Percentiles rank a stretch among this genome's conserved stretches.
Evolutionary conservation across 768 basidiomycete genomes (phyloP).

Genomic region (Serendipita sp.): DNA sequence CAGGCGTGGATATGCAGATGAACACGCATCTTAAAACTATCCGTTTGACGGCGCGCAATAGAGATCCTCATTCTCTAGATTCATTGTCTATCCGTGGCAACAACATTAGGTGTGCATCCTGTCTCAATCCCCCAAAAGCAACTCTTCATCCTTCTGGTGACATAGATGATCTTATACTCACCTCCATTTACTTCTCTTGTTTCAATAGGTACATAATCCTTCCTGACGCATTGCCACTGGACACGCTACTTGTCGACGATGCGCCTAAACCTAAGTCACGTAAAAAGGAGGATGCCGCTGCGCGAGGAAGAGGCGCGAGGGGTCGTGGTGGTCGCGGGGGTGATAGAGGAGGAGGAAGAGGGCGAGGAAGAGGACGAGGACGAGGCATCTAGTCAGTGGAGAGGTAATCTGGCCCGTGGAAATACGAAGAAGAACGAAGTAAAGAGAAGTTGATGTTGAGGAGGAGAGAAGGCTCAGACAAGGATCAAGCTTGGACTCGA

Average conservation of each 20-base stretch:
- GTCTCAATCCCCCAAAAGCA: too few relatives aligned
- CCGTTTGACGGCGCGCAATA: slow-evolving; percentile 86
- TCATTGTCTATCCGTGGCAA: slow-evolving; percentile 89
- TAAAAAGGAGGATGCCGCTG: slow-evolving; percentile 61
- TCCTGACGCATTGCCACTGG: slow-evolving; percentile 92
- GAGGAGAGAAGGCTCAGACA: too few relatives aligned
- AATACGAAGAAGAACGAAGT: too few relatives aligned
- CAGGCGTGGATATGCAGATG: slow-evolving; percentile 99
- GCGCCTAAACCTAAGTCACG: slow-evolving; percentile 88
- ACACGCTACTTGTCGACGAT: slow-evolving; percentile 94
- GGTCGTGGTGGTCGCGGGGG: slow-evolving; percentile 39
- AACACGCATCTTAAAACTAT: slow-evolving; percentile 97
- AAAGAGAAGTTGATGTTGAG: too few relatives aligned
- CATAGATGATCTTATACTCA: not conserved
- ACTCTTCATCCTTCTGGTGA: too few relatives aligned
- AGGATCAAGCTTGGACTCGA: too few relatives aligned
- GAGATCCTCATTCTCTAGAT: slow-evolving; percentile 75
- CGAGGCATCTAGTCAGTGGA: slow-evolving; percentile 20
- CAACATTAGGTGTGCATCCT: slow-evolving; percentile 47
- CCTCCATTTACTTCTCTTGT: not conserved
- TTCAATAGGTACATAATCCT: slow-evolving; percentile 59
- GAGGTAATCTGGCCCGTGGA: too few relatives aligned
- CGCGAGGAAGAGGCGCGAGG: slow-evolving; percentile 36
- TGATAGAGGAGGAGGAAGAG: slow-evolving; percentile 33
- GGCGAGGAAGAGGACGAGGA: slow-evolving; percentile 36